These are phyloP conservation scores for Phytophthora pseudosyringae DNA, from an alignment of 352 stramenopile genomes.

Conservation along the genomic window DNA sequence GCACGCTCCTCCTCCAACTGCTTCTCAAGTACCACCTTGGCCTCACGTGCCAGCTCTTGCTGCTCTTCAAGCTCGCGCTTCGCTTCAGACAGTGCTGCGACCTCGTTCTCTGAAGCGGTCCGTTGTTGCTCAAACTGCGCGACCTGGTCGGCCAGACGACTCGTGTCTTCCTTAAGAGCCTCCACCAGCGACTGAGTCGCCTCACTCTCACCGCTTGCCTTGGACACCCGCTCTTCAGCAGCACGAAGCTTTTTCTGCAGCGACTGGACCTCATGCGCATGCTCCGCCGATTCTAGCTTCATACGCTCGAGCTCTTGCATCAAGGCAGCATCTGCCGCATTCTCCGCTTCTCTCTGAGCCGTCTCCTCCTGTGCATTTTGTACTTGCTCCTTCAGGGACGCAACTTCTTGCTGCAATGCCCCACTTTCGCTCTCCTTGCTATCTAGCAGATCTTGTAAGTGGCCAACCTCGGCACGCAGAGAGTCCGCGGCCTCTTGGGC, in stretches of 20 bases:
- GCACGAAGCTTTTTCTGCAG: slow-evolving; percentile 49
- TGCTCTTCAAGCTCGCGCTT: slow-evolving; percentile 40
- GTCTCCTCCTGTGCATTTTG: slow-evolving; percentile 22
- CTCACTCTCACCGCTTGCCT: slow-evolving; percentile 30
- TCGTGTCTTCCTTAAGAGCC: slow-evolving; percentile 44
- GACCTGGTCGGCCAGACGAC: slow-evolving; percentile 42
- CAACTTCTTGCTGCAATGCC: slow-evolving; percentile 37
- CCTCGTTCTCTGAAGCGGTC: slow-evolving; percentile 31
- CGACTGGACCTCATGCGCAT: slow-evolving; percentile 44
- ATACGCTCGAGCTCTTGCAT: slow-evolving; percentile 69
- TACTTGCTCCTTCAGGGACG: slow-evolving; percentile 29
- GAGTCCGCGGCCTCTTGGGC: slow-evolving; percentile 5
- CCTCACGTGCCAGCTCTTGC: slow-evolving; percentile 31
- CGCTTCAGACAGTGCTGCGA: slow-evolving; percentile 24
- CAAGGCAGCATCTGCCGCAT: slow-evolving; percentile 34
- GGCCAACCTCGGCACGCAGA: slow-evolving; percentile 29
- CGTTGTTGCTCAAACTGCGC: slow-evolving; percentile 36
- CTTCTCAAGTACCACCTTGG: slow-evolving; percentile 35
- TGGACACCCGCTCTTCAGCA: slow-evolving; percentile 31
- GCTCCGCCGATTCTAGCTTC: slow-evolving; percentile 60
- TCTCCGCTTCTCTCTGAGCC: slow-evolving; percentile 13
- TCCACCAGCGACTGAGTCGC: slow-evolving; percentile 33
- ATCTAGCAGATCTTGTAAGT: slow-evolving; percentile 24
- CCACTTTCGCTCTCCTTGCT: slow-evolving; percentile 25
- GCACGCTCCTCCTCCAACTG: slow-evolving; percentile 67